These are phyloP conservation scores for Termitomyces sp. DNA, from an alignment of 768 basidiomycete species.

Conservation along the genomic window DNA sequence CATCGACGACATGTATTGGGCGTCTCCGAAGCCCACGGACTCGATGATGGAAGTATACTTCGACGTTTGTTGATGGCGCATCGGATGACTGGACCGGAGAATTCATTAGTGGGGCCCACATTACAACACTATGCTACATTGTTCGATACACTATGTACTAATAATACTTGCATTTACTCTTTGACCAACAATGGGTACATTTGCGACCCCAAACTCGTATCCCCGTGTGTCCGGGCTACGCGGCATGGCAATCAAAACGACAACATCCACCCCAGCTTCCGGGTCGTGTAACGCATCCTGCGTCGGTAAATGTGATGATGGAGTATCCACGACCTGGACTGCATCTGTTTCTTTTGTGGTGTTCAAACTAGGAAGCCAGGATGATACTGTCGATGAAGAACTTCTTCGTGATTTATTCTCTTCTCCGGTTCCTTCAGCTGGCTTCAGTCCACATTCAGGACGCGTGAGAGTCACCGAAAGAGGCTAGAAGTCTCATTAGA, in stretches of 20 bases:
- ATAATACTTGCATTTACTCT: not conserved
- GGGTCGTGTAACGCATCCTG: constrained; percentile 17
- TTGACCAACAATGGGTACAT: constrained; percentile 17
- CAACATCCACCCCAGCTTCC: constrained; percentile 24
- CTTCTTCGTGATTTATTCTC: not conserved
- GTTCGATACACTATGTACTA: not conserved
- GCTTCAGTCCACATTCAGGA: not conserved
- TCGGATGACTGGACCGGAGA: no score
- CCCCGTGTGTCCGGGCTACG: constrained; percentile 9
- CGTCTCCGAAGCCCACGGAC: no score
- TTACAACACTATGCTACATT: not conserved
- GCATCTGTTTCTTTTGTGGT: not conserved
- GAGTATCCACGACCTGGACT: not conserved
- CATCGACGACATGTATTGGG: no score
- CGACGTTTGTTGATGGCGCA: no score
- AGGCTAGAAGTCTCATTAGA: constrained; percentile 8
- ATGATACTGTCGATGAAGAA: constrained; percentile 6
- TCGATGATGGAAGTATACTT: no score
- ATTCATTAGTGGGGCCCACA: not conserved
- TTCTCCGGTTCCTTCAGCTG: not conserved
- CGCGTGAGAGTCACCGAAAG: constrained; percentile 2
- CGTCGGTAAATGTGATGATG: not conserved
- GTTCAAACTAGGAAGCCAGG: constrained; percentile 6
- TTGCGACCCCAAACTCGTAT: constrained; percentile 40
- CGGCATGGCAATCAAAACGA: constrained; percentile 46